These are phyloP conservation scores for Tolypocladium endophyticum DNA, from an alignment of 2,329 filamentous ascomycete genomes.

Conservation along the genomic window DNA sequence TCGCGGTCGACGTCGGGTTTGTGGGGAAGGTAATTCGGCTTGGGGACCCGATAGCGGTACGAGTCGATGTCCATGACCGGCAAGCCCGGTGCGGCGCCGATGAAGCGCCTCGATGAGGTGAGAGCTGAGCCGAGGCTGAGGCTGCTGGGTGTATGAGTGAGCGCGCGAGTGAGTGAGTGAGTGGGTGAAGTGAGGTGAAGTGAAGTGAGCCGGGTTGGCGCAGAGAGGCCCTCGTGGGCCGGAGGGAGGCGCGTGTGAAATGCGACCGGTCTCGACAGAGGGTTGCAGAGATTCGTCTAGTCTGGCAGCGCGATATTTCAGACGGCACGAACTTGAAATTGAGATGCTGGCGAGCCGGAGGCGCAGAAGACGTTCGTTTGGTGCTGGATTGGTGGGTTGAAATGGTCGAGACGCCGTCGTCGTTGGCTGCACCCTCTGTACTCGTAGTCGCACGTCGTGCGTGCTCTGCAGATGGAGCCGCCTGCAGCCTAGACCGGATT, in stretches of 20 bases:
- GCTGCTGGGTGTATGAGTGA: background rate
- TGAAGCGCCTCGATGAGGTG: background rate
- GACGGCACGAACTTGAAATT: background rate
- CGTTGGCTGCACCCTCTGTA: background rate
- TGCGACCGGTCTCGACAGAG: background rate
- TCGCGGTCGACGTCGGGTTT: constrained; percentile 40
- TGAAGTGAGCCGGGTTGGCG: background rate
- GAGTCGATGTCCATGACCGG: constrained; percentile 28
- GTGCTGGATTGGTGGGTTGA: background rate
- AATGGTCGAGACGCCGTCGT: background rate
- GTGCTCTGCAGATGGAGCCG: background rate
- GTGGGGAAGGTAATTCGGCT: constrained; percentile 51
- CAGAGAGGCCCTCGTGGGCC: background rate
- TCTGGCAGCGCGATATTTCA: background rate
- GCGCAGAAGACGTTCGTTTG: background rate
- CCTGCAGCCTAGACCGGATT: background rate
- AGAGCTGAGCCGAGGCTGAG: background rate
- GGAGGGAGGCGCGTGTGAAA: background rate
- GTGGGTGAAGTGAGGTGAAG: background rate
- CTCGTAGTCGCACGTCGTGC: background rate
- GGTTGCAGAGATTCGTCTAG: background rate
- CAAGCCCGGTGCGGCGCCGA: background rate
- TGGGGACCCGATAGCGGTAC: constrained; percentile 44
- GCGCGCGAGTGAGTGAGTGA: background rate
- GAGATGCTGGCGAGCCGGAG: background rate